Conservation (phyloP, 331 rosid species). For the Malus hybrid region DNA sequence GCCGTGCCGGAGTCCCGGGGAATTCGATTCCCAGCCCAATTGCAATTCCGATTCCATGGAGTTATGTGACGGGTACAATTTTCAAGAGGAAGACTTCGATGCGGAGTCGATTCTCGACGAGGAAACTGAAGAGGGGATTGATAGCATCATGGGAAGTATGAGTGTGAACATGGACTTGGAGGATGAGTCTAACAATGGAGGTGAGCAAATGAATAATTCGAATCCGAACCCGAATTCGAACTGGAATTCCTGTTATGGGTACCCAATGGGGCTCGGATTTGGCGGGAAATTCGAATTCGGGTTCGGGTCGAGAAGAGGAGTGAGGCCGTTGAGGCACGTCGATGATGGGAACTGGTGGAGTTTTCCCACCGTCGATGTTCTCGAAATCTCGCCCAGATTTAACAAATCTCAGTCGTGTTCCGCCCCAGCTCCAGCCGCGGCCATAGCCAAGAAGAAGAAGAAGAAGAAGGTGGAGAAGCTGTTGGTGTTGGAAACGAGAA, state of each 20-base stretch:
- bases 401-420: conserved; percentile 14
- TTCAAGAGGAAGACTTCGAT: conserved; percentile 46
- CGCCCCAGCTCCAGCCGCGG: not conserved
- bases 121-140: conserved; percentile 79
- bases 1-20: conserved; percentile 57
- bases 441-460: not conserved
- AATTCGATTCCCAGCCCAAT: conserved; percentile 50
- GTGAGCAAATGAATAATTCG: not conserved
- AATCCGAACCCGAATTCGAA: not conserved
- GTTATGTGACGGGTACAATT: conserved; percentile 20
- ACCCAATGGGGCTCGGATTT: conserved; percentile 33
- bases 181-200: conserved; percentile 3
- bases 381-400: conserved; percentile 64
- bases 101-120: conserved; percentile 87
- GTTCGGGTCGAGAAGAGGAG: conserved; percentile 32
- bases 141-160: conserved; percentile 75
- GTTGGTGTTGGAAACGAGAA: not conserved
- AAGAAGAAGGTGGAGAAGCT: conserved; percentile 3
- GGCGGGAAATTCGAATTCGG: conserved; percentile 60
- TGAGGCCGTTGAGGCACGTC: conserved; percentile 51
- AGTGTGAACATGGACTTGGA: conserved; percentile 8
- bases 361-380: conserved; percentile 68
- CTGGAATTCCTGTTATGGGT: conserved; percentile 19
- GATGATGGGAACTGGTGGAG: conserved; percentile 77
- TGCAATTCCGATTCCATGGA: conserved; percentile 22